These are phyloP conservation scores for Kwoniella mangroviensis DNA, from an alignment of 768 basidiomycete species.

Conservation along the genomic window DNA sequence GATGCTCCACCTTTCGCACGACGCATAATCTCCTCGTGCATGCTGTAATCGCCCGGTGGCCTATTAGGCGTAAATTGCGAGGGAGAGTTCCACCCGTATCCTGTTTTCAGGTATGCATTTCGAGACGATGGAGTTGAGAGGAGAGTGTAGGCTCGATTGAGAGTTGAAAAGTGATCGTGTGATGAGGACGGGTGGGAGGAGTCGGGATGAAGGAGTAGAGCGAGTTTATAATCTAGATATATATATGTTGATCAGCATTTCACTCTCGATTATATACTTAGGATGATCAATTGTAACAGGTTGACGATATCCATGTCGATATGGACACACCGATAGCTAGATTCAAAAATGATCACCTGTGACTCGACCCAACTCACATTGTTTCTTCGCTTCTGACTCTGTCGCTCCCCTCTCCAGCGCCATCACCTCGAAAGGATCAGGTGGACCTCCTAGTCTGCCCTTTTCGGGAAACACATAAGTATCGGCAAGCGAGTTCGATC, in stretches of 20 bases:
- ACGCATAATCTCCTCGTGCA: slow-evolving; percentile 44
- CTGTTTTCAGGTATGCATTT: slow-evolving; percentile 43
- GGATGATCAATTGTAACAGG: too few species aligned
- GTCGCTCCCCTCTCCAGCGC: slow-evolving; percentile 43
- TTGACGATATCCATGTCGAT: too few species aligned
- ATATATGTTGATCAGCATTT: too few species aligned
- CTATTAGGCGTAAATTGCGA: slow-evolving; percentile 10
- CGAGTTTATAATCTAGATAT: slow-evolving; percentile 51
- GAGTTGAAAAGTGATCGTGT: slow-evolving; percentile 45
- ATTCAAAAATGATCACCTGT: too few species aligned
- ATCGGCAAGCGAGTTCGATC: slow-evolving; percentile 13
- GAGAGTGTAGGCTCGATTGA: slow-evolving; percentile 52
- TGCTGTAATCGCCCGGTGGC: slow-evolving; percentile 33
- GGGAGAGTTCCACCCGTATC: slow-evolving; percentile 46
- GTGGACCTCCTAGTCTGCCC: slow-evolving; percentile 37
- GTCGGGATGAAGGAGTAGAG: slow-evolving; percentile 56
- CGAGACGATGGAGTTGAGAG: slow-evolving; percentile 44
- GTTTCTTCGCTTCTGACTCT: slow-evolving; percentile 46
- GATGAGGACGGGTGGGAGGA: slow-evolving; percentile 52
- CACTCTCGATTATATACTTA: too few species aligned
- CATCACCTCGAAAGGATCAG: slow-evolving; percentile 53
- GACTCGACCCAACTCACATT: slow-evolving; percentile 37
- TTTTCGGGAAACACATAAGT: slow-evolving; percentile 42
- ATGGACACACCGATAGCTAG: too few species aligned
- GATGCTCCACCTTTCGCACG: slow-evolving; percentile 39